Conservation (phyloP, 163 green algal species). For the Prototheca cutis region DNA sequence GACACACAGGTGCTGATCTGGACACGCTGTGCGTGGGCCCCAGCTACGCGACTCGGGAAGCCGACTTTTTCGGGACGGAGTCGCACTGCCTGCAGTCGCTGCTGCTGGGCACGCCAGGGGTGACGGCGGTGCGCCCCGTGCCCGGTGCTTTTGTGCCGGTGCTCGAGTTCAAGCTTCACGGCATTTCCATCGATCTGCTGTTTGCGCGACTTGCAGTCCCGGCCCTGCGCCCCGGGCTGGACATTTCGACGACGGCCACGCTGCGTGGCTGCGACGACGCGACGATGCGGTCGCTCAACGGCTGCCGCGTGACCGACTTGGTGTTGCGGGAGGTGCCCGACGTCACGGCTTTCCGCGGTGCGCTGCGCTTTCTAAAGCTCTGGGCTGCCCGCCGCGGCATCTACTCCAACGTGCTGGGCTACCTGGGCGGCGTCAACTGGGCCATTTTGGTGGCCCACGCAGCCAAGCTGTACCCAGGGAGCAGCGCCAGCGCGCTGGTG, state of each 20-base stretch:
- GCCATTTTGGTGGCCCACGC: constrained; percentile 88
- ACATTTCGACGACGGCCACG: constrained; percentile 52
- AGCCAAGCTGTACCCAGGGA: constrained; percentile 85
- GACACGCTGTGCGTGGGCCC: constrained; percentile 93
- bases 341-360: constrained; percentile 49
- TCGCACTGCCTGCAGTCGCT: constrained; percentile 68
- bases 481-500: constrained; percentile 53
- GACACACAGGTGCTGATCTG: constrained; percentile 79
- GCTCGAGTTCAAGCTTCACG: constrained; percentile 87
- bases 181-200: constrained; percentile 91
- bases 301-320: constrained; percentile 89
- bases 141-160: constrained; percentile 88
- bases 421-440: constrained; percentile 96
- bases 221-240: constrained; percentile 65
- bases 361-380: constrained; percentile 78
- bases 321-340: constrained; percentile 57
- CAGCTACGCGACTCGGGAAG: constrained; percentile 58
- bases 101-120: constrained; percentile 52
- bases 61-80: constrained; percentile 87
- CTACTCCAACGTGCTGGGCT: constrained; percentile 66
- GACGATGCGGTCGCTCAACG: constrained; percentile 79
- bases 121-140: constrained; percentile 76
- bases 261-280: constrained; percentile 74
- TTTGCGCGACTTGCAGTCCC: constrained; percentile 69
- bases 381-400: constrained; percentile 81